A percentile compares a stretch with the other conserved stretches of the same genome.
Conservation (phyloP, 2,329 filamentous ascomycete genomes). For the Didymella lethalis region DNA sequence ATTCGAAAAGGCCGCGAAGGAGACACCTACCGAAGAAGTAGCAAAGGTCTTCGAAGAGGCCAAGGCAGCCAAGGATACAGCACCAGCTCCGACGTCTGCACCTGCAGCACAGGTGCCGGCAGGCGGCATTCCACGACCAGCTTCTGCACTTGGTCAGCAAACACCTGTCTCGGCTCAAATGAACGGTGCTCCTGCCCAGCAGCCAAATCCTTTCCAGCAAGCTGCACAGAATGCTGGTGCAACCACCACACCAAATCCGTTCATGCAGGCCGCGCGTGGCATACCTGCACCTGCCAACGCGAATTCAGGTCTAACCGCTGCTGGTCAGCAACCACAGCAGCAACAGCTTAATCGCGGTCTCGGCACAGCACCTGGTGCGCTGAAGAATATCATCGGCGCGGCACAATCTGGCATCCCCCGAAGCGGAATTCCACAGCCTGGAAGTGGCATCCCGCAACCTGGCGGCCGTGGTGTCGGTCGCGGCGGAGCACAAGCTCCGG, state of each 20-base stretch:
- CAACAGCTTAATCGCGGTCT: constrained; percentile 34
- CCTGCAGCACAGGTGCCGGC: constrained; percentile 22
- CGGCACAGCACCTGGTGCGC: constrained; percentile 42
- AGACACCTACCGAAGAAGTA: constrained; percentile 85
- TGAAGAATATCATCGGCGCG: constrained; percentile 37
- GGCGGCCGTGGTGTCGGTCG: constrained; percentile 38
- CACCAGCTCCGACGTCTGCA: constrained; percentile 30
- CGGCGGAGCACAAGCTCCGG: constrained; percentile 25
- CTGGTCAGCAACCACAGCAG: constrained; percentile 29
- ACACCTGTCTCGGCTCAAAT: constrained; percentile 21
- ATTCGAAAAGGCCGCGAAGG: constrained; percentile 80
- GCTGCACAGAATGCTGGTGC: constrained; percentile 18
- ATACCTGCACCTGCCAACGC: constrained; percentile 40
- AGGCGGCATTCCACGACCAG: constrained; percentile 16
- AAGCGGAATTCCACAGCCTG: constrained; percentile 24
- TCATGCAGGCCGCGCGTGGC: constrained; percentile 29
- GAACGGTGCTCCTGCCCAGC: constrained; percentile 31
- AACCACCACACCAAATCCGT: constrained; percentile 22
- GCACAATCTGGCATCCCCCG: constrained; percentile 40
- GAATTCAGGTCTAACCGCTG: constrained; percentile 14
- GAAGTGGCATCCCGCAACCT: constrained; percentile 41
- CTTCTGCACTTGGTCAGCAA: constrained; percentile 24
- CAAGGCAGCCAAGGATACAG: constrained; percentile 66
- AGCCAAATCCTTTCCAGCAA: constrained; percentile 28
- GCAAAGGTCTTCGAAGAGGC: constrained; percentile 86